Conservation (phyloP, 78 protist species). For the Chrysochromulina tobinii region DNA sequence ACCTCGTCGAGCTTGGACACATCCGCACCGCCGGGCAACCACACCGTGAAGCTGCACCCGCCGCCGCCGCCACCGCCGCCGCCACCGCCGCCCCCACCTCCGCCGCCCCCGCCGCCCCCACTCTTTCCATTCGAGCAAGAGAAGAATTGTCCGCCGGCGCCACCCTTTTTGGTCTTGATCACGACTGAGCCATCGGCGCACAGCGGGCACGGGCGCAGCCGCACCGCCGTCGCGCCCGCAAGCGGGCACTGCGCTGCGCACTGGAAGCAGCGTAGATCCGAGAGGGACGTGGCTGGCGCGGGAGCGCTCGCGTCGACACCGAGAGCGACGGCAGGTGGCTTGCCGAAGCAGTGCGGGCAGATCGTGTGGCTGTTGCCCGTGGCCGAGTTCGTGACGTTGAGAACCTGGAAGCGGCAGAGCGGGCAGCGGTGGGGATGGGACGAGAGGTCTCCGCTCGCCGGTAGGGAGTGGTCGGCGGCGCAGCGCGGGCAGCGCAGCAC, state of each 20-base stretch:
- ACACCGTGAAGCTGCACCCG: neutral
- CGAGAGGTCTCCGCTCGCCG: neutral
- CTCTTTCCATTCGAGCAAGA: no score
- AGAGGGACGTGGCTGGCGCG: no score
- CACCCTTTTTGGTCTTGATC: neutral
- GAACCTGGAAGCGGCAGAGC: constrained; percentile 39
- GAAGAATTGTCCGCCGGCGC: neutral
- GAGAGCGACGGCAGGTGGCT: neutral
- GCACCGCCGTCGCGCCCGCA: neutral
- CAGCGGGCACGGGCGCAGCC: neutral
- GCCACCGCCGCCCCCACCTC: no score
- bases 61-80: neutral
- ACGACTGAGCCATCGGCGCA: neutral
- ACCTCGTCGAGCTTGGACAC: neutral
- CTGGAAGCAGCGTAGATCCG: neutral
- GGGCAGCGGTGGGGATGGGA: constrained; percentile 39
- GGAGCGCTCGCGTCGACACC: neutral
- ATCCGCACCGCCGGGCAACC: neutral
- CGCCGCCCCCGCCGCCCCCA: no score
- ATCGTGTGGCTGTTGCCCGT: neutral
- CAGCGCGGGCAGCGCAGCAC: neutral
- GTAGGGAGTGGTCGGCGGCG: neutral
- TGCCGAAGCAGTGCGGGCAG: neutral
- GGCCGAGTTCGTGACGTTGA: neutral
- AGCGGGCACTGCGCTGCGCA: neutral